Conservation (phyloP, 169 alveolate species). For the Pseudocohnilembus persalinus region DNA sequence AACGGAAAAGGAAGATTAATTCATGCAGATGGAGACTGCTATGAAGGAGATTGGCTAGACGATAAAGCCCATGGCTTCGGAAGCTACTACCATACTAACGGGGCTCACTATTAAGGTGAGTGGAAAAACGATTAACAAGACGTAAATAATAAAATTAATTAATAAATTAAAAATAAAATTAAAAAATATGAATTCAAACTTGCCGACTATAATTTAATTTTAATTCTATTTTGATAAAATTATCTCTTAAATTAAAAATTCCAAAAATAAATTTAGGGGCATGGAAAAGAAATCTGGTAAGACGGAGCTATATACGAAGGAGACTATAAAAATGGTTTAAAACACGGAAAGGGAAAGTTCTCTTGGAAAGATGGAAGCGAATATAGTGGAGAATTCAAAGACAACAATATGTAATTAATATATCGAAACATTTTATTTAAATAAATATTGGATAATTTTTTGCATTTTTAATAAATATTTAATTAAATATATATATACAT, state of each 20-base stretch:
- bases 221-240: slow-evolving; percentile 13
- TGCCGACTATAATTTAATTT: slow-evolving; percentile 57
- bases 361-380: slow-evolving; percentile 64
- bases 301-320: slow-evolving; percentile 67
- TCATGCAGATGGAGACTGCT: slow-evolving; percentile 61
- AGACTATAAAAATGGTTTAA: slow-evolving; percentile 58
- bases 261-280: slow-evolving; percentile 21
- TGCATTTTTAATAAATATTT: not conserved
- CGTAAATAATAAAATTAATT: not conserved
- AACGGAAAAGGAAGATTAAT: slow-evolving; percentile 61
- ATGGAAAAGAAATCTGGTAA: slow-evolving; percentile 36
- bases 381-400: slow-evolving; percentile 31
- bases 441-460: not conserved
- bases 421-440: slow-evolving; percentile 22
- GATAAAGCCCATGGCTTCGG: slow-evolving; percentile 50
- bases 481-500: not conserved
- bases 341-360: slow-evolving; percentile 71
- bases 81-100: slow-evolving; percentile 36
- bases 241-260: slow-evolving; percentile 6
- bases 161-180: no score
- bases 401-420: slow-evolving; percentile 43
- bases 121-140: slow-evolving; percentile 50
- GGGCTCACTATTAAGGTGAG: slow-evolving; percentile 40
- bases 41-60: slow-evolving; percentile 61
- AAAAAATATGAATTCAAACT: slow-evolving; percentile 34